Evolutionary conservation across 2,329 filamentous ascomycete species (phyloP).

Genomic region (Neocucurbitaria cava): DNA sequence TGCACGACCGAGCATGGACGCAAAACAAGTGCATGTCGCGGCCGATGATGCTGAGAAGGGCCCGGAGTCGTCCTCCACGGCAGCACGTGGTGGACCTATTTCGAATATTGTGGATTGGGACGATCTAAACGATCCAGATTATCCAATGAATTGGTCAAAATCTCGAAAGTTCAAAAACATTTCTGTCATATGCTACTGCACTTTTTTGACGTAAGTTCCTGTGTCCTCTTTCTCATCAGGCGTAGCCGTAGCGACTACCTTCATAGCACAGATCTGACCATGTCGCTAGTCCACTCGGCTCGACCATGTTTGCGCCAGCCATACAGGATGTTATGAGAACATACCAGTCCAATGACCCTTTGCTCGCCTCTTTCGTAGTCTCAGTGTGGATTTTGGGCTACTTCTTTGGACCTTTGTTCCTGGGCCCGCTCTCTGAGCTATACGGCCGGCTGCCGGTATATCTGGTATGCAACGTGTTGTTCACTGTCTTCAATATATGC

Average conservation of each 20-base stretch:
- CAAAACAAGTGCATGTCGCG: neutral
- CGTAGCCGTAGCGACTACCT: neutral
- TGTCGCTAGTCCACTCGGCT: slow-evolving; percentile 49
- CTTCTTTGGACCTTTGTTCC: slow-evolving; percentile 27
- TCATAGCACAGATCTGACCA: neutral
- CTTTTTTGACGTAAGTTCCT: slow-evolving; percentile 32
- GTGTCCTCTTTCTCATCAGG: neutral
- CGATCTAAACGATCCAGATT: slow-evolving; percentile 59
- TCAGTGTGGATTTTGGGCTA: slow-evolving; percentile 28
- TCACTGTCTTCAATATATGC: slow-evolving; percentile 55
- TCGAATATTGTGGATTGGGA: slow-evolving; percentile 63
- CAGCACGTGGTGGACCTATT: neutral
- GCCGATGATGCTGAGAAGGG: slow-evolving; percentile 1
- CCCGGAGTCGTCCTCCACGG: neutral
- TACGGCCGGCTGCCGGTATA: slow-evolving; percentile 32
- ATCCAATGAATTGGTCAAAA: slow-evolving; percentile 65
- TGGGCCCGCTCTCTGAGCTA: slow-evolving; percentile 32
- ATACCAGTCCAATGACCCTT: slow-evolving; percentile 52
- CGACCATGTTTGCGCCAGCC: slow-evolving; percentile 61
- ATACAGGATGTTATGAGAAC: slow-evolving; percentile 60
- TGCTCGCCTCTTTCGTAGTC: slow-evolving; percentile 25
- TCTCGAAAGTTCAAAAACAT: slow-evolving; percentile 34
- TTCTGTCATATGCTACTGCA: slow-evolving; percentile 31
- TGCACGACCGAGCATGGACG: neutral
- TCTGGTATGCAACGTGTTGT: slow-evolving; percentile 46